Base-by-base conservation (phyloP, 2,329 filamentous ascomycete genomes). In the Hymenoscyphus fraxineus region DNA sequence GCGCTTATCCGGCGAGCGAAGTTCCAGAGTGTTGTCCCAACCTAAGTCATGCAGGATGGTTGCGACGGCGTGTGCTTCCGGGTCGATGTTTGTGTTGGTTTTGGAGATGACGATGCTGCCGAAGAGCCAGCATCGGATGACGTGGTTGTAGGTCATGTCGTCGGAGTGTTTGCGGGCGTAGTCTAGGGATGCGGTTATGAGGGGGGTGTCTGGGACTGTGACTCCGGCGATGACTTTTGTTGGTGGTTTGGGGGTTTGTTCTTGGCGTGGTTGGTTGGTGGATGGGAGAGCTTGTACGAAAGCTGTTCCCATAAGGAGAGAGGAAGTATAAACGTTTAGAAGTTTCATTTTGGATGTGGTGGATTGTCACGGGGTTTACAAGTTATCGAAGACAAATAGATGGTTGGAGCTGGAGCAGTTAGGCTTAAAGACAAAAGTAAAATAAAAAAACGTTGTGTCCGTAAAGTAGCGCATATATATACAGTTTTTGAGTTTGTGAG, bases 41-140 rank as follows among this genome's bases (percentile, higher is more conserved):
- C 79, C 79, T 0, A 81, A 69, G 56, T 81, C 78, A 64, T 82
- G 80, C 27, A 81, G 71, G n/a, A 81, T 72, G 2, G 76, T 71
- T 1, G 75, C 73, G 2, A 81, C 67, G 10, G 76, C 77, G 58
- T 79, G 75, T 1, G 51, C 22, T 15, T 41, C 35, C 16, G 16
- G 15, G 39, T 32, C 47, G 19, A 54, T 22, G 13, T 44, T 31
- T 1, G 40, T 59, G 27, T 59, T 39, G 6, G 19, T 31, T 6
- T 44, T 32, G 40, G 15, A 15, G 40, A 27, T 38, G 16, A 59
- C 12, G 19, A 44, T 41, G 58, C 16, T 69, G 10, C 77, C 78
- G 55, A 77, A 72, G 39, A 79, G 74, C 68, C 75, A 75, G 12
- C 74, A 75, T 6, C 78, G 76, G 66, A 75, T 71, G 60, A 76